Evolutionary conservation across 768 basidiomycete species (phyloP).

Genomic region (Termitomyces sp.): DNA sequence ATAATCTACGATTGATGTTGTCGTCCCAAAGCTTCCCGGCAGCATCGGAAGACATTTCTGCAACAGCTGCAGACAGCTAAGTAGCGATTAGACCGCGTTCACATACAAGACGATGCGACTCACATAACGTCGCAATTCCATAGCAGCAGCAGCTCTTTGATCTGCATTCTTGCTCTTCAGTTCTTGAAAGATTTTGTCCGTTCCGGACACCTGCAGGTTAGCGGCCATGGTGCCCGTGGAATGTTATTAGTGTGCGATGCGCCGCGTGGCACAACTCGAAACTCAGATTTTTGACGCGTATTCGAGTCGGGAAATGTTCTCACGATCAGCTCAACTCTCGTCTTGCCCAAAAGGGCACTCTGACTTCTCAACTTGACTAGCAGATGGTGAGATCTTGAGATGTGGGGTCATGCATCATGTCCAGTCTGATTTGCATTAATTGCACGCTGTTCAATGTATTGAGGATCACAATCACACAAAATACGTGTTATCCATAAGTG

Average conservation of each 20-base stretch:
- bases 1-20: conserved; percentile 71
- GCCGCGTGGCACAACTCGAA: background rate
- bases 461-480: no score
- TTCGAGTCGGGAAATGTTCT: background rate
- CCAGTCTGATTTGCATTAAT: no score
- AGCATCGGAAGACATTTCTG: conserved; percentile 79
- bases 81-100: conserved; percentile 4
- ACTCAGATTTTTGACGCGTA: background rate
- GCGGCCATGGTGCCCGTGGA: conserved; percentile 49
- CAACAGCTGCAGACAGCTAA: conserved; percentile 67
- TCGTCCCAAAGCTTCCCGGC: conserved; percentile 84
- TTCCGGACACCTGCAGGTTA: conserved; percentile 48
- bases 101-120: conserved; percentile 19
- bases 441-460: no score
- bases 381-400: no score
- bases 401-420: no score
- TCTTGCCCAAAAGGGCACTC: no score
- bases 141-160: conserved; percentile 59
- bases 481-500: no score
- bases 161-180: conserved; percentile 64
- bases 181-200: conserved; percentile 64
- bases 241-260: background rate
- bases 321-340: background rate
- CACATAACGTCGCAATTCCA: conserved; percentile 73
- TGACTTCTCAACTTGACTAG: no score